These are phyloP conservation scores for Gonapodya prolifera DNA, from an alignment of 192 early-diverging fungal genomes.

Conservation along the genomic window DNA sequence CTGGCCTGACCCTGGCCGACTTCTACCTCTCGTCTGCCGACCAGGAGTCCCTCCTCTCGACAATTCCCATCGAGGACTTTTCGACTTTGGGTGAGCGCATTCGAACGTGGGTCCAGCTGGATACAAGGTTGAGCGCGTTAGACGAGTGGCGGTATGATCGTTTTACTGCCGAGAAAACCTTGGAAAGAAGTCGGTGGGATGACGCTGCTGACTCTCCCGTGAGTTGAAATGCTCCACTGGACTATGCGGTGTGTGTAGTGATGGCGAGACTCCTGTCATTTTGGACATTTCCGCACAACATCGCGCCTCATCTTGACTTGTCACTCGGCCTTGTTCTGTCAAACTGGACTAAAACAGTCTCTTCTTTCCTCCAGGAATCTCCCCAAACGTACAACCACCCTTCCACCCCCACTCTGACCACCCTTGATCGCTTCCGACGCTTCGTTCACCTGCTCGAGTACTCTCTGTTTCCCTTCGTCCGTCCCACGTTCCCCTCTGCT, in stretches of 20 bases:
- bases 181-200: not conserved
- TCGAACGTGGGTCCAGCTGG: not conserved
- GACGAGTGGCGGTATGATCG: not conserved
- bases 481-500: conserved; percentile 1
- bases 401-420: not conserved
- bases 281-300: too few species aligned
- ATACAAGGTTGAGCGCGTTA: not conserved
- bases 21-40: not conserved
- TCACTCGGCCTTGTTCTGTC: too few species aligned
- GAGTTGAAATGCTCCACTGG: not conserved
- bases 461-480: not conserved
- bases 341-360: not conserved
- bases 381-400: not conserved
- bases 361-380: too few species aligned
- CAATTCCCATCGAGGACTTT: not conserved
- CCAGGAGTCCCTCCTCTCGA: not conserved
- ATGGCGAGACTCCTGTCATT: not conserved
- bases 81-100: not conserved
- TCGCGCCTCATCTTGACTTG: too few species aligned
- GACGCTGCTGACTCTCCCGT: too few species aligned
- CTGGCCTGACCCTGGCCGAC: not conserved
- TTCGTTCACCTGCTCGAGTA: not conserved
- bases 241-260: not conserved
- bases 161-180: not conserved
- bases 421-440: conserved; percentile 1